Evolutionary conservation across 345 rosid species (phyloP).

Genomic region (Ceriops zippeliana): DNA sequence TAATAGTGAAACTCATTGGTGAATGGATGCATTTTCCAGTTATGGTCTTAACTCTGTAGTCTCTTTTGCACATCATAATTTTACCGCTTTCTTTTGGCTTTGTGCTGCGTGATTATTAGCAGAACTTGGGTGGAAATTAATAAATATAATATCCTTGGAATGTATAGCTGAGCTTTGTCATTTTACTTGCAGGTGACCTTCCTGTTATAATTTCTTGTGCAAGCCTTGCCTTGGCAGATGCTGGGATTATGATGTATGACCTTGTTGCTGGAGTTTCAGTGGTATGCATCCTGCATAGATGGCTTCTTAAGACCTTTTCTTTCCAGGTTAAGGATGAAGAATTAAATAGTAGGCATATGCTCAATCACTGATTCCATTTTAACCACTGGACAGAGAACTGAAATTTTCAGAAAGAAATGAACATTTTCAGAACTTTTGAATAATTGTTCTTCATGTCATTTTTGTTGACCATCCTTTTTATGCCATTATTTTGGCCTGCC

Average conservation of each 20-base stretch:
- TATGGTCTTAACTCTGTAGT: background rate
- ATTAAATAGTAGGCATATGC: background rate
- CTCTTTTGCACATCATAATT: background rate
- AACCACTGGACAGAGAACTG: background rate
- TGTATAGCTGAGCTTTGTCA: background rate
- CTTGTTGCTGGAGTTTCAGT: conserved; percentile 87
- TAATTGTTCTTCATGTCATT: background rate
- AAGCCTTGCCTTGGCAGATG: conserved; percentile 96
- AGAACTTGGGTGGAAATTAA: background rate
- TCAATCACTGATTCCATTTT: background rate
- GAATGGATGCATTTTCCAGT: background rate
- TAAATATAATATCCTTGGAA: background rate
- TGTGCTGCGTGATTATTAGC: background rate
- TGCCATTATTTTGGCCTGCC: background rate
- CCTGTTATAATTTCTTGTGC: conserved; percentile 88
- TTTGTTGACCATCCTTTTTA: background rate
- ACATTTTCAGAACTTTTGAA: background rate
- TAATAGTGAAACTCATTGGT: background rate
- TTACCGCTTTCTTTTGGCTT: background rate
- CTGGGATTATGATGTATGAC: conserved; percentile 95
- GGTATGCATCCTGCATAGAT: conserved; percentile 40
- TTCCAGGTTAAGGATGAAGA: conserved; percentile 1
- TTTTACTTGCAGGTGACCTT: conserved; percentile 64
- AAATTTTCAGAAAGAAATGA: background rate
- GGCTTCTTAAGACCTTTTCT: background rate